Conservation (phyloP, 140 eudicot species). For the Stevia rebaudiana region DNA sequence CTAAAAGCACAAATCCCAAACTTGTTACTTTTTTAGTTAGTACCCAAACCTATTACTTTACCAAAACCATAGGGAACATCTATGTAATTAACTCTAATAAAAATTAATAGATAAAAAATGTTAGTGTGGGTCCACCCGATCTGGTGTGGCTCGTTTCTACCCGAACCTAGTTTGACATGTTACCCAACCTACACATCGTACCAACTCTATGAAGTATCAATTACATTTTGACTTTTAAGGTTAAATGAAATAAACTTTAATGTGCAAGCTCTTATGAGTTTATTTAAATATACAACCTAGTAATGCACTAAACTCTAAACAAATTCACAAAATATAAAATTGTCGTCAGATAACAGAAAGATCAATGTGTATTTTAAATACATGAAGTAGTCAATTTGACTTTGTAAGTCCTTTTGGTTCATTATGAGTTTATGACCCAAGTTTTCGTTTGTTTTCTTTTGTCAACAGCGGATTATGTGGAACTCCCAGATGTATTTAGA, state of each 20-base stretch:
- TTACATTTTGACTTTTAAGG: slow-evolving; percentile 3
- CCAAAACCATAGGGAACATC: no score
- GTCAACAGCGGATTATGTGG: slow-evolving; percentile 66
- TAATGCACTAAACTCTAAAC: background rate
- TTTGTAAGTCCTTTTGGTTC: background rate
- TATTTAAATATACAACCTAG: background rate
- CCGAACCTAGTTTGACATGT: background rate
- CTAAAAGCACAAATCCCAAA: no score
- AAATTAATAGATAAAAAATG: background rate
- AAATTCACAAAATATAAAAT: background rate
- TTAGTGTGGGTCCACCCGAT: background rate
- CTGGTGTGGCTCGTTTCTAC: background rate
- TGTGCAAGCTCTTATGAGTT: background rate
- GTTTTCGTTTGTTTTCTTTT: background rate
- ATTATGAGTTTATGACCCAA: slow-evolving; percentile 6
- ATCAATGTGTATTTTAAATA: background rate
- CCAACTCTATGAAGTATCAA: background rate
- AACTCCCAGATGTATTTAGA: slow-evolving; percentile 71
- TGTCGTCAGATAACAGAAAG: background rate
- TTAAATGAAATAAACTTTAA: slow-evolving; percentile 5
- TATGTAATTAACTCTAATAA: background rate
- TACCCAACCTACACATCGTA: background rate
- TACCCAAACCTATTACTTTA: no score
- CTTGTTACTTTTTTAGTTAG: no score
- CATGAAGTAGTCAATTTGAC: background rate